Evolutionary conservation across 768 basidiomycete species (phyloP), one percentile per base, ranked within the genome.

Genomic region (Termitomyces sp.): DNA sequence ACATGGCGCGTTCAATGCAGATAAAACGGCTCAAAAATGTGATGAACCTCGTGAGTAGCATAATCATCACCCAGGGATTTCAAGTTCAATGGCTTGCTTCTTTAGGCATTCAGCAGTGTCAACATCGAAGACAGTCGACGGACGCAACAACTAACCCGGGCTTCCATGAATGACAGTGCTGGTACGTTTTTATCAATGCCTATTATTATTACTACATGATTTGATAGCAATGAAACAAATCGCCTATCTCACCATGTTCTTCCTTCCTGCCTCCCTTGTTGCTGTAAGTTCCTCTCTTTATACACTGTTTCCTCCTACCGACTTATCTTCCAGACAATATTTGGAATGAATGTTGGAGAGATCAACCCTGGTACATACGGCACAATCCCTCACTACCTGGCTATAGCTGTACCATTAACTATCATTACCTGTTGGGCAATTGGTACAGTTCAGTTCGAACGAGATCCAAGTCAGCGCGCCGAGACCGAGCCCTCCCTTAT

Each of bases 171-270:
- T 36, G 79, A 79, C 61, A 81, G 80, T 67, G 73, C 78, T 61
- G 75, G 77, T 77, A 56, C 38, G 73, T 61, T 34, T 34, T 9
- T 43, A 32, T 31, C 31, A 25, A 15, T 46, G 42, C 1, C 20
- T 17, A 43, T n/a, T 17, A 9, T 2, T 3, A 36, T n/a, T 10
- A 10, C 4, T 3, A 4, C 14, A 46, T 34, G 42, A 45, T 40
- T 37, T 25, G 20, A 25, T 54, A 76, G 81, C 79, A 17, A 81
- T 82, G 76, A 81, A 81, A 60, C 76, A 84, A 57, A 80, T 87
- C 37, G 78, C 83, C 0, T 85, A 85, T 61, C 70, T 87, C 1
- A 83, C 85, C 0, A 86, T 86, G 83, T 67, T 85, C 17, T 87
- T 86, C 68, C 72, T 87, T 9, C 86, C 86, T 0, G 80, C 83